These are phyloP conservation scores for Chenopodium album DNA, from an alignment of 148 eudicot species.

Conservation along the genomic window DNA sequence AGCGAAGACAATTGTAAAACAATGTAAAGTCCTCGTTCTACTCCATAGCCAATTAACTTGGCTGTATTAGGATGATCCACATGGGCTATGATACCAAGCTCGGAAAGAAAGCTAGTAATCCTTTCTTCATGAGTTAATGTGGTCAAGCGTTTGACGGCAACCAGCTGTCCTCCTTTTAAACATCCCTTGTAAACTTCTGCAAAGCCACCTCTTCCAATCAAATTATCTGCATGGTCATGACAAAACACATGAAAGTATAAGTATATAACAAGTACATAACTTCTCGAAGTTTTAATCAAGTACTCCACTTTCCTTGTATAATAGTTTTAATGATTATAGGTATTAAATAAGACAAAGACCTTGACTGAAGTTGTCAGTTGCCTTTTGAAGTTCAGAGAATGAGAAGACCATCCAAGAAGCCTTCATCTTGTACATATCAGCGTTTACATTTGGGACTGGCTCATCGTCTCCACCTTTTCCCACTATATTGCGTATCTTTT, in stretches of 20 bases:
- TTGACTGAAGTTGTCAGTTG: slow-evolving; percentile 60
- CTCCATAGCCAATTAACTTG: slow-evolving; percentile 74
- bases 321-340: neutral
- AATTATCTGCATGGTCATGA: slow-evolving; percentile 43
- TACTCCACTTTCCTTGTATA: neutral
- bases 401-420: slow-evolving; percentile 73
- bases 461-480: slow-evolving; percentile 32
- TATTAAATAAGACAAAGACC: slow-evolving; percentile 39
- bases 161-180: slow-evolving; percentile 54
- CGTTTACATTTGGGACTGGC: slow-evolving; percentile 23
- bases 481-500: slow-evolving; percentile 44
- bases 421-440: slow-evolving; percentile 36
- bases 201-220: slow-evolving; percentile 76
- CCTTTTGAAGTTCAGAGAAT: slow-evolving; percentile 56
- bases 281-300: neutral
- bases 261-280: neutral
- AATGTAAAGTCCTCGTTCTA: slow-evolving; percentile 66
- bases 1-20: slow-evolving; percentile 70
- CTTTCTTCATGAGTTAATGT: slow-evolving; percentile 60
- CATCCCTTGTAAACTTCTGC: slow-evolving; percentile 77
- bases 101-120: slow-evolving; percentile 55
- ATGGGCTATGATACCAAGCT: slow-evolving; percentile 84
- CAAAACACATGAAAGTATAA: neutral
- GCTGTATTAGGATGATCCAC: slow-evolving; percentile 82
- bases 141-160: slow-evolving; percentile 63